phyloP scores from a whole-genome alignment of 441 rosid species.

The Gossypium lobatum region DNA sequence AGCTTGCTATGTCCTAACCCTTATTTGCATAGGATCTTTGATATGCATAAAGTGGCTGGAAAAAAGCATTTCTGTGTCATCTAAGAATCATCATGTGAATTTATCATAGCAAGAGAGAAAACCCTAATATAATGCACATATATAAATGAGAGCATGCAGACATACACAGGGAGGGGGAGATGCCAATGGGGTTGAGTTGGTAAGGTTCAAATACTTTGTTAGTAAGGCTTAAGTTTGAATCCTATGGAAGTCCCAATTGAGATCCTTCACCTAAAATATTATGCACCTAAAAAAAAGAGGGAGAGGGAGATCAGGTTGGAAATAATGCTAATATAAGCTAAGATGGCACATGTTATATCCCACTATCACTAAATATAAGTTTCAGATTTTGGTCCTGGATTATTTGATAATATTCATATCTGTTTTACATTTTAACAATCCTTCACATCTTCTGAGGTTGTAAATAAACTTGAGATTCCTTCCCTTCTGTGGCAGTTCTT shows the following conservation, averaged over 20 bases:
- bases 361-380: neutral
- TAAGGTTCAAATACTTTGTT: neutral
- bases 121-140: neutral
- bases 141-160: neutral
- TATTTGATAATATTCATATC: neutral
- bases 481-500: slow-evolving; percentile 53
- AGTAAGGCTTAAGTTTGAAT: neutral
- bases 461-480: neutral
- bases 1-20: neutral
- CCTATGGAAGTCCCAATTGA: neutral
- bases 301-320: neutral
- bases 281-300: neutral
- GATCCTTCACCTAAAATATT: neutral
- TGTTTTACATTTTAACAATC: neutral
- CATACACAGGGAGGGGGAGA: neutral
- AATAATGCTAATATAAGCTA: neutral
- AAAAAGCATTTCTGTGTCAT: neutral
- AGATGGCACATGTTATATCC: neutral
- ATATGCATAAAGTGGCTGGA: neutral
- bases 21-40: neutral
- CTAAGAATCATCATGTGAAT: neutral
- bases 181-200: neutral
- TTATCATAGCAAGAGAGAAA: neutral
- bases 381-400: neutral
- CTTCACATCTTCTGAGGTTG: neutral